These are phyloP conservation scores for Micractinium conductrix DNA, from an alignment of 139 green algal genomes.

Conservation along the genomic window DNA sequence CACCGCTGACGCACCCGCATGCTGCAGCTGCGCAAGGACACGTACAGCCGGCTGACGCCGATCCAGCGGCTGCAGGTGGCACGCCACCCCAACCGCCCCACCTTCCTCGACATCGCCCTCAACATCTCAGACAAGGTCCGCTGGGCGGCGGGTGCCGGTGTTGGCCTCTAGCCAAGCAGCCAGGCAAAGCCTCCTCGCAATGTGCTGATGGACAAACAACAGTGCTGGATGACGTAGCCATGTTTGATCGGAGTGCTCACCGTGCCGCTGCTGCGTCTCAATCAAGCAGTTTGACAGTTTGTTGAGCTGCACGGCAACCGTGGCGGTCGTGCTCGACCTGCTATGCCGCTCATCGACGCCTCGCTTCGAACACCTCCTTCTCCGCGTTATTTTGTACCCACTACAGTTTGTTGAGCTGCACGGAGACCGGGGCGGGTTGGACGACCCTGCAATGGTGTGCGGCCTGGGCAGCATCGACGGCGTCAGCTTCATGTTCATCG, in stretches of 20 bases:
- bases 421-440: constrained; percentile 85
- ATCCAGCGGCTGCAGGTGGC: constrained; percentile 94
- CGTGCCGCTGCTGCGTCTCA: no score
- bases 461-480: constrained; percentile 93
- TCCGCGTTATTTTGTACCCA: background rate
- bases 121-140: constrained; percentile 96
- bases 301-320: background rate
- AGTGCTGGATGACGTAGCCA: no score
- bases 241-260: no score
- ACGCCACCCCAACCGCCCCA: constrained; percentile 93
- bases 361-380: background rate
- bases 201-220: no score
- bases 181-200: no score
- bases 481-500: constrained; percentile 96
- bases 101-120: constrained; percentile 96
- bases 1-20: no score
- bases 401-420: constrained; percentile 93
- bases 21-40: constrained; percentile 92
- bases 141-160: background rate
- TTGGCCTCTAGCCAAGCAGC: no score
- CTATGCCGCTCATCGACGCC: background rate
- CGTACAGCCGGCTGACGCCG: constrained; percentile 92
- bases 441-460: constrained; percentile 96
- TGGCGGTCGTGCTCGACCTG: background rate
- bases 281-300: background rate